Conservation (phyloP, 1,139 yeast species). For the Pneumocystis jirovecii region DNA sequence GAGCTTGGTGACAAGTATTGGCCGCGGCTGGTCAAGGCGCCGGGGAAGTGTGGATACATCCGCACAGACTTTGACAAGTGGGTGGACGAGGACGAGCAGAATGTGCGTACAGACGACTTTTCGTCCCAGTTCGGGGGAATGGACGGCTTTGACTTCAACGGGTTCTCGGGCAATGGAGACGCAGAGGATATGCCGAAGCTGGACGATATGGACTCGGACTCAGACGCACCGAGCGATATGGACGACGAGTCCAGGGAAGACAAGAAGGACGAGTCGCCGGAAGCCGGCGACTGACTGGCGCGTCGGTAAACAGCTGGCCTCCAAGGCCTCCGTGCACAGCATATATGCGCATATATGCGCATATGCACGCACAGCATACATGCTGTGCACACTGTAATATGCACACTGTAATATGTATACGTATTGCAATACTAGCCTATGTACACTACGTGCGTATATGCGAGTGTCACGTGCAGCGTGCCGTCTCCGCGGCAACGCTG, state of each 20-base stretch:
- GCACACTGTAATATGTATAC: too few species aligned
- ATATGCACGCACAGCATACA: too few species aligned
- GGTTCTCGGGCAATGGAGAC: background rate
- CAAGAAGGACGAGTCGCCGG: too few species aligned
- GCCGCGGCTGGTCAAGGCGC: conserved; percentile 79
- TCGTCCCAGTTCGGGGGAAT: conserved; percentile 18
- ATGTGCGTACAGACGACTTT: conserved; percentile 30
- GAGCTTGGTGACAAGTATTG: conserved; percentile 58
- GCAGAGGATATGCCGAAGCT: conserved; percentile 18
- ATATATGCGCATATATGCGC: too few species aligned
- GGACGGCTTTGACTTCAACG: conserved; percentile 16
- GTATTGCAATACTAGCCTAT: too few species aligned
- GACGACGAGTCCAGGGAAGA: background rate
- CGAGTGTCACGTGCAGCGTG: too few species aligned
- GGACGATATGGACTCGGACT: conserved; percentile 15
- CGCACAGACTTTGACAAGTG: conserved; percentile 92
- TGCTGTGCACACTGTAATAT: too few species aligned
- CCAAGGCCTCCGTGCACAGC: too few species aligned
- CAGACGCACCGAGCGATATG: background rate
- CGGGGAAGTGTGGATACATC: conserved; percentile 53
- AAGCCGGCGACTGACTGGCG: too few species aligned
- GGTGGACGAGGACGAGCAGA: conserved; percentile 93
- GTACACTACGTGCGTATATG: too few species aligned
- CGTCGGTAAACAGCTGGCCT: too few species aligned
- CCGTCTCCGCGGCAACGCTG: too few species aligned